These are phyloP conservation scores for Beta corolliflora DNA, from an alignment of 179 eudicot species.

Conservation along the genomic window DNA sequence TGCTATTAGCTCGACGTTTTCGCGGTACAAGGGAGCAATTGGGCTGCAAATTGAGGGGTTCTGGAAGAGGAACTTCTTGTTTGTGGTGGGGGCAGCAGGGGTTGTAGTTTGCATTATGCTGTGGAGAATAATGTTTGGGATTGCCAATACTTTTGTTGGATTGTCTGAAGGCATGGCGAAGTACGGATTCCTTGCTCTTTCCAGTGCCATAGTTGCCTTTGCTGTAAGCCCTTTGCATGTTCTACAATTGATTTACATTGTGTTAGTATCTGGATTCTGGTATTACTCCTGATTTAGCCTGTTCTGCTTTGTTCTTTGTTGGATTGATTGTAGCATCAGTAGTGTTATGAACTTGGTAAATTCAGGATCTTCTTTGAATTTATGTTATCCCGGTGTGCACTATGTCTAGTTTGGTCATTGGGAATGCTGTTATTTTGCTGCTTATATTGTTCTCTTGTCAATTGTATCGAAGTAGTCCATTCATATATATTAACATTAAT, in stretches of 20 bases:
- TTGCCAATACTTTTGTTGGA: slow-evolving; percentile 80
- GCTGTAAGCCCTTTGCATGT: slow-evolving; percentile 67
- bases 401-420: not conserved
- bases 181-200: slow-evolving; percentile 97
- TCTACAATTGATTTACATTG: not conserved
- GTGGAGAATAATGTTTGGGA: slow-evolving; percentile 90
- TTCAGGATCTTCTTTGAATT: not conserved
- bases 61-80: slow-evolving; percentile 80
- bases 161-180: slow-evolving; percentile 98
- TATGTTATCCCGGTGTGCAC: not conserved
- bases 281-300: not conserved
- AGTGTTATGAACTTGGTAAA: not conserved
- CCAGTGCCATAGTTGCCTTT: slow-evolving; percentile 85
- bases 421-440: not conserved
- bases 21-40: slow-evolving; percentile 63
- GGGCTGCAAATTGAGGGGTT: slow-evolving; percentile 90
- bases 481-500: too few relatives aligned
- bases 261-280: not conserved
- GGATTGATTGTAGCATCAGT: not conserved
- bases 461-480: not conserved
- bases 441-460: too few relatives aligned
- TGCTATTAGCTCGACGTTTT: slow-evolving; percentile 40
- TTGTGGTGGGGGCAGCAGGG: slow-evolving; percentile 73
- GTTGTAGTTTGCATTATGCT: slow-evolving; percentile 69
- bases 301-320: not conserved